phyloP scores from a whole-genome alignment of 192 early-diverging fungal genomes.

The Haplosporangium gracile region DNA sequence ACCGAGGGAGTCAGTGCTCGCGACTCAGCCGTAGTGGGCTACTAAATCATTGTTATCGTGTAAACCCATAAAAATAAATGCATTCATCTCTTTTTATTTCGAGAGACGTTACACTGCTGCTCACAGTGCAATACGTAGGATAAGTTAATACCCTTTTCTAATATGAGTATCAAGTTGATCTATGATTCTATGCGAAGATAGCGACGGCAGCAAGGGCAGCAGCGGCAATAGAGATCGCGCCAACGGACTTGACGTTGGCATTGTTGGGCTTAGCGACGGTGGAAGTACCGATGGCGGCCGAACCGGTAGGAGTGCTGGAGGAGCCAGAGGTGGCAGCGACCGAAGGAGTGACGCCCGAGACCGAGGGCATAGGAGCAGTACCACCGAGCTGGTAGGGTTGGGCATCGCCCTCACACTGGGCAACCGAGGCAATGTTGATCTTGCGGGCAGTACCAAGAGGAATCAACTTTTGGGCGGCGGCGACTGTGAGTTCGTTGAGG shows the following conservation, averaged over 20 bases:
- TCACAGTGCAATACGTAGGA: no score
- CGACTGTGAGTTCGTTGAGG: slow-evolving; percentile 19
- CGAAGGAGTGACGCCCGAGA: slow-evolving; percentile 12
- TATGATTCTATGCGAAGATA: slow-evolving; percentile 24
- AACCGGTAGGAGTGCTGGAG: background rate
- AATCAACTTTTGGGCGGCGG: slow-evolving; percentile 30
- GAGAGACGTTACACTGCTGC: no score
- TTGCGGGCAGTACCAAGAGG: slow-evolving; percentile 30
- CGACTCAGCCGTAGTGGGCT: background rate
- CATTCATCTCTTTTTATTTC: no score
- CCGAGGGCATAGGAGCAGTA: slow-evolving; percentile 26
- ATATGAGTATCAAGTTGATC: background rate
- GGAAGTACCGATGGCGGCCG: background rate
- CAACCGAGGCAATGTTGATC: slow-evolving; percentile 32
- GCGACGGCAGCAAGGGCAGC: slow-evolving; percentile 9
- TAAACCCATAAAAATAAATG: no score
- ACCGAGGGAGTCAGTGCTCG: background rate
- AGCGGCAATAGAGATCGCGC: slow-evolving; percentile 5
- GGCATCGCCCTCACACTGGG: slow-evolving; percentile 25
- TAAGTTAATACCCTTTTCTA: no score
- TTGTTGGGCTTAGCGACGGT: slow-evolving; percentile 17
- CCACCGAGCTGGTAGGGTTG: slow-evolving; percentile 27
- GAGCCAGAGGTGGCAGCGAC: background rate
- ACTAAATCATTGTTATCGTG: background rate
- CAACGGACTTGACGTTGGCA: background rate